These are phyloP conservation scores for Gracilaria gracilis DNA, from an alignment of 23 red algal species.

Conservation along the genomic window DNA sequence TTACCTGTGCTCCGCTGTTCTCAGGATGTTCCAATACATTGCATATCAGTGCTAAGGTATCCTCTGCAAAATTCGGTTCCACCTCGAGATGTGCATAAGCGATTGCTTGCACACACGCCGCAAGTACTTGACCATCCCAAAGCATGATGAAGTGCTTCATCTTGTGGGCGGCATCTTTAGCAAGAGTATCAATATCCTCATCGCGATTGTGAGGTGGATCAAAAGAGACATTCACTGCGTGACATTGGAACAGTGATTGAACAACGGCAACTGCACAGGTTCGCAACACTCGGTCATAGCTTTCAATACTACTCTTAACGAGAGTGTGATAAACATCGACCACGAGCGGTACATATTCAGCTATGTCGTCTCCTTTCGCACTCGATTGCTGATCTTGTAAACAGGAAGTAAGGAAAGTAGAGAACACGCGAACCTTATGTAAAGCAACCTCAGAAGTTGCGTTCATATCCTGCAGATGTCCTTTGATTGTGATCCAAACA, in stretches of 20 bases:
- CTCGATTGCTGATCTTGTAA: background rate
- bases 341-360: background rate
- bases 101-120: background rate
- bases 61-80: background rate
- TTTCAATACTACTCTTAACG: background rate
- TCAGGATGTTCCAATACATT: background rate
- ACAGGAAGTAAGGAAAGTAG: conserved; percentile 10
- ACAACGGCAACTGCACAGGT: background rate
- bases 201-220: background rate
- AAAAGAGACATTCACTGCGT: background rate
- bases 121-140: background rate
- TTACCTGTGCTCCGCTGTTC: background rate
- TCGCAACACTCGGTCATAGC: background rate
- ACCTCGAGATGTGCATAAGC: background rate
- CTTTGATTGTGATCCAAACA: conserved; percentile 1
- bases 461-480: background rate
- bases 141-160: conserved; percentile 9
- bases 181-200: background rate
- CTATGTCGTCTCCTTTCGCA: background rate
- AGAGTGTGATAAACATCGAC: conserved; percentile 6
- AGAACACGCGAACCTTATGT: conserved; percentile 9
- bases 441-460: background rate
- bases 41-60: background rate
- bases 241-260: conserved; percentile 13
- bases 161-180: background rate